Percentiles rank a stretch among this genome's conserved stretches.
phyloP scores from a whole-genome alignment of 306 rosid genomes.

The Cyclanthera cordifolia region DNA sequence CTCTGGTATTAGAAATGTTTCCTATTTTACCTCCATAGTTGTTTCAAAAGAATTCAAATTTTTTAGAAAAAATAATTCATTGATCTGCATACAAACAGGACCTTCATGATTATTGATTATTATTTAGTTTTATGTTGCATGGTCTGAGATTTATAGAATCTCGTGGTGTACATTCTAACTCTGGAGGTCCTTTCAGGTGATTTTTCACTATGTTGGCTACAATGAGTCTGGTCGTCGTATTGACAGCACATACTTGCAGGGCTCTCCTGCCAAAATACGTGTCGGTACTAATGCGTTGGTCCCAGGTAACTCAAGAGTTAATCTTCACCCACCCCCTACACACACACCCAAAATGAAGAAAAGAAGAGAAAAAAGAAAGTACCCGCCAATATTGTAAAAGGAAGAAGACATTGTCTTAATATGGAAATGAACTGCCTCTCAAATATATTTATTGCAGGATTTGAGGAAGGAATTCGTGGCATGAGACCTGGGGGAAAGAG shows the following conservation, averaged over 20 bases:
- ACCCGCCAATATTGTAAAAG: neutral
- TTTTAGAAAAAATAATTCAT: neutral
- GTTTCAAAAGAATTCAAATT: neutral
- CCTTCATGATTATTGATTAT: neutral
- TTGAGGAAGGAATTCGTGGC: constrained; percentile 88
- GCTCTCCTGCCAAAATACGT: constrained; percentile 89
- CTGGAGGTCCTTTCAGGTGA: constrained; percentile 45
- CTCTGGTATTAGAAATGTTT: neutral
- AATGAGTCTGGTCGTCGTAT: constrained; percentile 95
- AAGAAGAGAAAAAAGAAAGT: neutral
- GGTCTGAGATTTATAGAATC: neutral
- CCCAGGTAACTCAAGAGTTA: constrained; percentile 45
- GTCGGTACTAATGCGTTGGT: constrained; percentile 83
- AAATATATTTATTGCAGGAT: constrained; percentile 41
- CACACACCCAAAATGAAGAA: neutral
- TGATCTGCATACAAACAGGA: neutral
- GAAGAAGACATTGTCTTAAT: neutral
- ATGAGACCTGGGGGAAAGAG: constrained; percentile 94
- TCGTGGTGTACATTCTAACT: neutral
- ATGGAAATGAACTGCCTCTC: neutral
- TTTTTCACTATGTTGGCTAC: constrained; percentile 81
- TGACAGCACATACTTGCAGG: constrained; percentile 85
- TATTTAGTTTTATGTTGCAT: neutral
- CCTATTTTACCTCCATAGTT: neutral
- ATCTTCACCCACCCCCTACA: neutral